phyloP scores from a whole-genome alignment of 805 yeast genomes.

The Zygotorulaspora sp. region DNA sequence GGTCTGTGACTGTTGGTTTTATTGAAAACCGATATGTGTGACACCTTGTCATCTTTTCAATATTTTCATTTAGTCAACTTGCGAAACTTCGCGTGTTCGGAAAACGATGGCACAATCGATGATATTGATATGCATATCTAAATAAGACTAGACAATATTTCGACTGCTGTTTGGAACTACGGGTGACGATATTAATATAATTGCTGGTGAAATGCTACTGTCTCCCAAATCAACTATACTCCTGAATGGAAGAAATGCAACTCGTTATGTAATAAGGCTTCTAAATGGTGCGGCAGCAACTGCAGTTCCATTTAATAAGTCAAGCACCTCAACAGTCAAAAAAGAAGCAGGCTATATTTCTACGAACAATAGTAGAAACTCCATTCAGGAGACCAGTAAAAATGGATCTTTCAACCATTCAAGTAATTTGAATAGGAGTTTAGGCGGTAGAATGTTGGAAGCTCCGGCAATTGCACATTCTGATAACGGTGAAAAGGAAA shows the following conservation, averaged over 20 bases:
- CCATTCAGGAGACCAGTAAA: background rate
- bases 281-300: slow-evolving; percentile 3
- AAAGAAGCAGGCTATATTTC: slow-evolving; percentile 2
- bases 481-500: slow-evolving; percentile 7
- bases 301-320: slow-evolving; percentile 3
- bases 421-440: slow-evolving; percentile 15
- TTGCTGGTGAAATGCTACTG: too few species aligned
- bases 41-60: slow-evolving; percentile 1
- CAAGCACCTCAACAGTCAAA: background rate
- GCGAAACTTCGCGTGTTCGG: background rate
- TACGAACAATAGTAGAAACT: background rate
- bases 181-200: too few species aligned
- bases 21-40: background rate
- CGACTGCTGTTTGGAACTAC: too few species aligned
- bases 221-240: too few species aligned
- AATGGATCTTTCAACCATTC: slow-evolving; percentile 9
- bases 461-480: background rate
- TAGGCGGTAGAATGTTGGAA: slow-evolving; percentile 14
- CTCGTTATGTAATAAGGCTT: too few species aligned
- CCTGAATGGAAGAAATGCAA: too few species aligned
- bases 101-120: background rate
- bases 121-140: background rate
- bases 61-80: background rate
- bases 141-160: too few species aligned
- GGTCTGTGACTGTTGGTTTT: background rate